These are phyloP conservation scores for Pichia sp. DNA, from an alignment of 1,139 yeast genomes.

Conservation along the genomic window DNA sequence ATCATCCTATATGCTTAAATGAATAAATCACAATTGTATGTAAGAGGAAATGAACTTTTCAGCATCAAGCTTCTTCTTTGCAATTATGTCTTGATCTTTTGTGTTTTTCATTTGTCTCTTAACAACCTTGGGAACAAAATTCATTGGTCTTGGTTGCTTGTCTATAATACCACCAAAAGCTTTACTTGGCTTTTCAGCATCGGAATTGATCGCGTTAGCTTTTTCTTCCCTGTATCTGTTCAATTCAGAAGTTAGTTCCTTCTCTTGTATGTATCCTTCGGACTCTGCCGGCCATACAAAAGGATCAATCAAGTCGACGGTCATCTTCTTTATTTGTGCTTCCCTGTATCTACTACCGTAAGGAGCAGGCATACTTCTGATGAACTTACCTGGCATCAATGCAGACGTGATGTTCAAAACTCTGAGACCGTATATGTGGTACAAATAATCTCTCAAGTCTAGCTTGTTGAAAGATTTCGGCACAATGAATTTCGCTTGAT, in stretches of 20 bases:
- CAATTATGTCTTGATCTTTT: constrained; percentile 32
- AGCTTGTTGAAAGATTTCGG: constrained; percentile 87
- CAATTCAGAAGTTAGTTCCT: constrained; percentile 36
- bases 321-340: constrained; percentile 89
- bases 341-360: constrained; percentile 62
- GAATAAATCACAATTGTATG: constrained; percentile 18
- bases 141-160: constrained; percentile 64
- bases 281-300: constrained; percentile 85
- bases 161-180: constrained; percentile 78
- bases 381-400: constrained; percentile 67
- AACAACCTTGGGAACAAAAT: constrained; percentile 57
- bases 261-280: constrained; percentile 32
- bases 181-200: constrained; percentile 58
- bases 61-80: constrained; percentile 26
- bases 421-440: constrained; percentile 80
- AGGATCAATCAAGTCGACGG: constrained; percentile 89
- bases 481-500: constrained; percentile 89
- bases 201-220: constrained; percentile 55
- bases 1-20: background rate
- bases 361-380: constrained; percentile 54
- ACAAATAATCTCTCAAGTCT: constrained; percentile 86
- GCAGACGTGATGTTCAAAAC: constrained; percentile 86
- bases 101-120: constrained; percentile 41
- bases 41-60: constrained; percentile 31
- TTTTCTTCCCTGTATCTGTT: constrained; percentile 41